phyloP scores from a whole-genome alignment of 2,329 filamentous ascomycete species.

The Dichotomopilus funicola region DNA sequence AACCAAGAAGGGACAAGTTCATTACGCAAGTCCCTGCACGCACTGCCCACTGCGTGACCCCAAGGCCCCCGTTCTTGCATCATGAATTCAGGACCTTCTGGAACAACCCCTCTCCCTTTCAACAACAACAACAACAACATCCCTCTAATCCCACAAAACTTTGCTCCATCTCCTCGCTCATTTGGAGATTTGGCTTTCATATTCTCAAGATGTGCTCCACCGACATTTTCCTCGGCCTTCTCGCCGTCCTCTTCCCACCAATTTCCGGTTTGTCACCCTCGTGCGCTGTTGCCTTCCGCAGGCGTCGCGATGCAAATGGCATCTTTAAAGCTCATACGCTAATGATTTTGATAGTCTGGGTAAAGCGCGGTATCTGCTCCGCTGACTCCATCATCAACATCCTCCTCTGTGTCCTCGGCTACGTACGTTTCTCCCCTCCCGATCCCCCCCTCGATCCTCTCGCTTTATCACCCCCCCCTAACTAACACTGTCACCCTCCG shows the following conservation, averaged over 20 bases:
- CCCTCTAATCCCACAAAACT: not conserved
- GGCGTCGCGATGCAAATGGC: not conserved
- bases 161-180: not conserved
- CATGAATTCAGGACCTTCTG: slow-evolving; percentile 7
- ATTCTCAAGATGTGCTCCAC: slow-evolving; percentile 46
- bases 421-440: too few species aligned
- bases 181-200: not conserved
- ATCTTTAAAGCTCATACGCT: slow-evolving; percentile 27
- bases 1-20: slow-evolving; percentile 8
- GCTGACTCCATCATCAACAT: slow-evolving; percentile 94
- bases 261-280: slow-evolving; percentile 48
- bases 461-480: slow-evolving; percentile 25
- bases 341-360: slow-evolving; percentile 63
- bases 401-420: slow-evolving; percentile 74
- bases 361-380: slow-evolving; percentile 88
- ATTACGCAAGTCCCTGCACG: slow-evolving; percentile 23
- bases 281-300: not conserved
- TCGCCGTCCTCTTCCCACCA: slow-evolving; percentile 61
- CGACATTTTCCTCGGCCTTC: slow-evolving; percentile 57
- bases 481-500: slow-evolving; percentile 19
- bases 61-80: slow-evolving; percentile 14
- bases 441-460: too few species aligned
- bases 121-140: not conserved
- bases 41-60: not conserved
- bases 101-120: not conserved